Evolutionary conservation across 257 asterid species (phyloP).

Genomic region (Solanum pimpinellifolium): DNA sequence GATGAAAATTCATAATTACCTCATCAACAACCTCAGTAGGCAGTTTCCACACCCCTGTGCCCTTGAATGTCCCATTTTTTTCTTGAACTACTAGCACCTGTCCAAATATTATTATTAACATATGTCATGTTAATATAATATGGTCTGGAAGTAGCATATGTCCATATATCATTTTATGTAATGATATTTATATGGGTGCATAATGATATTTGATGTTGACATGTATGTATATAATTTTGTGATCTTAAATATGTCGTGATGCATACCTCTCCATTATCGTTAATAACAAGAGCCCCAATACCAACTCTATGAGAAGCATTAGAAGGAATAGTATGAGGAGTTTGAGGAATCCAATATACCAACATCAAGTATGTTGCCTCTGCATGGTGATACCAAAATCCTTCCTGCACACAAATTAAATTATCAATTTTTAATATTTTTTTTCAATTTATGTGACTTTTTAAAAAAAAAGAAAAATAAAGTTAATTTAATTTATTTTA

Average conservation of each 20-base stretch:
- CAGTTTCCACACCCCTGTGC: conserved; percentile 79
- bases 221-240: neutral
- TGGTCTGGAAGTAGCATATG: neutral
- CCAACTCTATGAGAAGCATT: conserved; percentile 89
- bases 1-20: conserved; percentile 21
- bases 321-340: conserved; percentile 56
- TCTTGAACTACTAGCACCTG: conserved; percentile 87
- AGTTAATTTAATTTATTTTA: neutral
- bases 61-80: conserved; percentile 57
- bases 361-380: conserved; percentile 84
- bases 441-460: no score
- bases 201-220: no score
- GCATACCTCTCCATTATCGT: conserved; percentile 57
- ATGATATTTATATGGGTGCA: neutral
- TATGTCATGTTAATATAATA: no score
- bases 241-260: neutral
- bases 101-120: neutral
- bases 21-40: conserved; percentile 95
- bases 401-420: conserved; percentile 46
- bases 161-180: neutral
- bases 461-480: no score
- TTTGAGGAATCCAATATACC: conserved; percentile 64
- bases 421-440: neutral
- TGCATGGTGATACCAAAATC: conserved; percentile 92
- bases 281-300: conserved; percentile 71